These are phyloP conservation scores for Kondoa subrosea DNA, from an alignment of 768 basidiomycete species.

Conservation along the genomic window DNA sequence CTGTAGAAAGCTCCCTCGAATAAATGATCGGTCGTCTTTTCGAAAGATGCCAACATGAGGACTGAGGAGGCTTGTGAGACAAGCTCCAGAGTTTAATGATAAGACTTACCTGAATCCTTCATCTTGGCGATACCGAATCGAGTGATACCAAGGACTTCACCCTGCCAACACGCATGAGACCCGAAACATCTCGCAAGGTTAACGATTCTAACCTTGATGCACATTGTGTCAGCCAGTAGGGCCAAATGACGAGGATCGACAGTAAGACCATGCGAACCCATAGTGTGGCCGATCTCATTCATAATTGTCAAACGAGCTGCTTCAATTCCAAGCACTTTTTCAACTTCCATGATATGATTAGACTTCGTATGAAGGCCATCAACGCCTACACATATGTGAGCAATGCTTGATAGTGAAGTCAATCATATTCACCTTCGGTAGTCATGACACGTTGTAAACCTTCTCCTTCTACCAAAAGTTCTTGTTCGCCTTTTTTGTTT, in stretches of 20 bases:
- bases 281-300: conserved; percentile 91
- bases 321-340: conserved; percentile 91
- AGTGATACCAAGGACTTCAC: conserved; percentile 93
- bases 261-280: conserved; percentile 92
- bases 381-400: conserved; percentile 45
- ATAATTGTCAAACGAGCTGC: conserved; percentile 86
- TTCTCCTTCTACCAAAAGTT: conserved; percentile 89
- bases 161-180: conserved; percentile 39
- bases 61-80: conserved; percentile 42
- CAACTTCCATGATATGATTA: conserved; percentile 93
- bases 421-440: conserved; percentile 53
- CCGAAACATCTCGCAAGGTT: not conserved
- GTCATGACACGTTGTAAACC: conserved; percentile 93
- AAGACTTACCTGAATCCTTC: conserved; percentile 48
- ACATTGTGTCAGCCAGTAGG: conserved; percentile 96
- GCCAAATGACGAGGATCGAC: conserved; percentile 98
- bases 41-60: conserved; percentile 95
- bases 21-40: conserved; percentile 97
- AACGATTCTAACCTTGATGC: conserved; percentile 92
- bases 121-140: conserved; percentile 98
- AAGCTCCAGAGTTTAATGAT: not conserved
- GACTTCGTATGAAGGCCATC: conserved; percentile 80
- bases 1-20: conserved; percentile 95
- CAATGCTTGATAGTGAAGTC: not conserved
- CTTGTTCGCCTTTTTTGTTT: conserved; percentile 76